A percentile compares a stretch with the other conserved stretches of the same genome.
Evolutionary conservation across 805 yeast genomes (phyloP).

Genomic region (Grigorovia jiainica): DNA sequence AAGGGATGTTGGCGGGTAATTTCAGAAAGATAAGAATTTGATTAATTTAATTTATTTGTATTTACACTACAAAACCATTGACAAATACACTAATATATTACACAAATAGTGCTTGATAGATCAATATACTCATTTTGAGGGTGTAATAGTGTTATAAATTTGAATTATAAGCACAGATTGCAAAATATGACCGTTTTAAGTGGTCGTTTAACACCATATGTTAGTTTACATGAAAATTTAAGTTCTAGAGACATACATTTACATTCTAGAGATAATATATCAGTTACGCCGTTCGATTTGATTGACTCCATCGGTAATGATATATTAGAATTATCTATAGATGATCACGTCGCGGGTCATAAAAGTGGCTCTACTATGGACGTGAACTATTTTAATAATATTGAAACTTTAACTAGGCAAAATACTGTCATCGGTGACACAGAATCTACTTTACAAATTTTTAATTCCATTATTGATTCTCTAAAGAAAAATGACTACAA

Average conservation of each 20-base stretch:
- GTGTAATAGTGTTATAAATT: no score
- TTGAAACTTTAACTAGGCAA: background rate
- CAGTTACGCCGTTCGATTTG: background rate
- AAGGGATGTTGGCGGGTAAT: background rate
- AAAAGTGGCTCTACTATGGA: background rate
- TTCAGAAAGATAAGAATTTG: background rate
- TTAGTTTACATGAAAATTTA: background rate
- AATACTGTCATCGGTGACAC: background rate
- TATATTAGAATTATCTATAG: background rate
- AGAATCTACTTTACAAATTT: conserved; percentile 11
- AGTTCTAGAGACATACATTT: background rate
- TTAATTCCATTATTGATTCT: conserved; percentile 26
- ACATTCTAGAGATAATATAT: background rate
- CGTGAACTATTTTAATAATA: background rate
- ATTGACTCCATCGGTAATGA: background rate
- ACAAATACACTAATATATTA: no score
- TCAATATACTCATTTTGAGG: no score
- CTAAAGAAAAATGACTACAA: conserved; percentile 23
- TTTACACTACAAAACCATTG: no score
- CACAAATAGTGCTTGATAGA: no score
- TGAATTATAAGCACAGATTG: no score
- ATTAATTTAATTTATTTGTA: no score
- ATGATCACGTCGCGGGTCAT: background rate
- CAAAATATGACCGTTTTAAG: background rate
- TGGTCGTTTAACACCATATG: background rate